Conservation (phyloP, 1,284 basidiomycete species). For the Microbotryomycetes sp. region DNA sequence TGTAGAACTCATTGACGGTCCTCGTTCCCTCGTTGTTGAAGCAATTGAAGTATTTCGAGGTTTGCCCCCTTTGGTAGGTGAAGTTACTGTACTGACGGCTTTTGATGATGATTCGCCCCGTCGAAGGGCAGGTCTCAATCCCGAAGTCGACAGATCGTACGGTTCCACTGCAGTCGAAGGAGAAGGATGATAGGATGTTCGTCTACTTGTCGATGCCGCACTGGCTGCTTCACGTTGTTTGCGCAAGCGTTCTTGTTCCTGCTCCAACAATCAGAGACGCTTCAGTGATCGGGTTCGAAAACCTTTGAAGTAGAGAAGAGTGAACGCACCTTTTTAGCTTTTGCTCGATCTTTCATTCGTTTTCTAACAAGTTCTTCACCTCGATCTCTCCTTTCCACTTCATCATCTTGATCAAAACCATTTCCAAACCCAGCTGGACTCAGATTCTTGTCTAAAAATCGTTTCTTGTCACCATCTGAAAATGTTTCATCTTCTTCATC, state of each 20-base stretch:
- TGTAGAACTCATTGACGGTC: background rate
- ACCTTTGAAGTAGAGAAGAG: background rate
- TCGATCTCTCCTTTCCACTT: conserved; percentile 47
- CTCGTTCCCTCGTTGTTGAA: no score
- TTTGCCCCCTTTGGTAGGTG: no score
- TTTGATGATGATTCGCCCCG: background rate
- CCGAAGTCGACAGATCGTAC: background rate
- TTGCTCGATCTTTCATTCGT: conserved; percentile 46
- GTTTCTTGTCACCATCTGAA: background rate
- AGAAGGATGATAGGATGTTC: conserved; percentile 3
- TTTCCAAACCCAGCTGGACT: background rate
- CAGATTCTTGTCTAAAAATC: background rate
- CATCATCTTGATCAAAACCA: conserved; percentile 46
- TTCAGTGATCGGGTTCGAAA: background rate
- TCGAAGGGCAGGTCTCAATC: background rate
- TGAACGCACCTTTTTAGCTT: conserved; percentile 37
- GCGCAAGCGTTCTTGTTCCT: conserved; percentile 15
- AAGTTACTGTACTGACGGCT: background rate
- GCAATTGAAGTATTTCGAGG: no score
- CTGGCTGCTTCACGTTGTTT: conserved; percentile 4
- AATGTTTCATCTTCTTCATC: background rate
- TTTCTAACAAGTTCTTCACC: conserved; percentile 52
- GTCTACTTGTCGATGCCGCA: conserved; percentile 6
- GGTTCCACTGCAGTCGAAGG: conserved; percentile 2
- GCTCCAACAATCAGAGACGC: background rate